A percentile compares a stretch with the other conserved stretches of the same genome.
These are phyloP conservation scores for Malus sieversii DNA, from an alignment of 306 rosid species.

Conservation along the genomic window DNA sequence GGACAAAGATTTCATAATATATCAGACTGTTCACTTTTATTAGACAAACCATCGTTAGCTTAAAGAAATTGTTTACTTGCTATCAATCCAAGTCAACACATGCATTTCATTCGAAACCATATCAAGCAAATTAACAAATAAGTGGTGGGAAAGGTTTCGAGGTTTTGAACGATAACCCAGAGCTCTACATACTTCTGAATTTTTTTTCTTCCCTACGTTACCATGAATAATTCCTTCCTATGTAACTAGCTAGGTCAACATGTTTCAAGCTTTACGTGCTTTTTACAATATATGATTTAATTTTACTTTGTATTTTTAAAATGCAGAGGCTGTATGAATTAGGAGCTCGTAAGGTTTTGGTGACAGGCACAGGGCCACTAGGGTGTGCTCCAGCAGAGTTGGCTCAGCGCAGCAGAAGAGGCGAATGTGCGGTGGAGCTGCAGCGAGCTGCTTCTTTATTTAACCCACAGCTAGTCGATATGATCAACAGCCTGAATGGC, in stretches of 20 bases:
- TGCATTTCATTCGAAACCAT: neutral
- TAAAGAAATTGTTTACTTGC: neutral
- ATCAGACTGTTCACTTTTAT: neutral
- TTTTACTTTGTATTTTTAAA: neutral
- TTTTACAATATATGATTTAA: neutral
- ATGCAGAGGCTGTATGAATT: conserved; percentile 51
- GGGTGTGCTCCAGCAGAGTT: conserved; percentile 73
- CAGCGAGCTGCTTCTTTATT: conserved; percentile 53
- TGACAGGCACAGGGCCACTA: conserved; percentile 71
- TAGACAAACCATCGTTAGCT: neutral
- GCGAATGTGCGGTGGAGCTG: conserved; percentile 52
- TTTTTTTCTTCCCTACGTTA: neutral
- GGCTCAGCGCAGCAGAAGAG: conserved; percentile 43
- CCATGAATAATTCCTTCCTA: neutral
- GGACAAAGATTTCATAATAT: neutral
- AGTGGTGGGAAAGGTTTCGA: neutral
- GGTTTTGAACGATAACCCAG: neutral
- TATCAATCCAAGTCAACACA: neutral
- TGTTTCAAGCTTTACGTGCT: neutral
- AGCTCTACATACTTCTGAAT: neutral
- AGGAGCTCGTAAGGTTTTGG: conserved; percentile 57
- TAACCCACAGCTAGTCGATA: conserved; percentile 57
- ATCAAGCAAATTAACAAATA: neutral
- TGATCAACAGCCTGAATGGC: conserved; percentile 34
- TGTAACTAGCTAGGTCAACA: neutral